Conservation (phyloP, 2,329 filamentous ascomycete species). For the Aspergillus fumigatus region DNA sequence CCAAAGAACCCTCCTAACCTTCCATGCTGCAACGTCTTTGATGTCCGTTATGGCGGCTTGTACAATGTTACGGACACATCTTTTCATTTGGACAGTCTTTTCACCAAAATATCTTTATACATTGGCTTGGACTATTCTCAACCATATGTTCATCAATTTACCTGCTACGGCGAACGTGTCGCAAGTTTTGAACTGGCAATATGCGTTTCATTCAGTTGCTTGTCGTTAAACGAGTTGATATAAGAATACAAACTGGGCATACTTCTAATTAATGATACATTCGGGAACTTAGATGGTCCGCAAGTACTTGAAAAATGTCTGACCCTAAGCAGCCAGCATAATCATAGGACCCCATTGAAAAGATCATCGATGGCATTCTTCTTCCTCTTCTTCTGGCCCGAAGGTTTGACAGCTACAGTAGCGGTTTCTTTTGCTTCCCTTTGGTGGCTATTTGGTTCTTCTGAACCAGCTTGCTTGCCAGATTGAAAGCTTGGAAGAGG, state of each 20-base stretch:
- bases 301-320: neutral
- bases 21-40: slow-evolving; percentile 63
- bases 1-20: slow-evolving; percentile 61
- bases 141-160: slow-evolving; percentile 72
- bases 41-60: slow-evolving; percentile 84
- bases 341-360: slow-evolving; percentile 56
- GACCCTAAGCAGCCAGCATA: neutral
- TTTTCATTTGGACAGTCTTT: slow-evolving; percentile 99
- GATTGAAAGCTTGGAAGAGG: neutral
- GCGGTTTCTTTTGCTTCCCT: slow-evolving; percentile 10
- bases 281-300: neutral
- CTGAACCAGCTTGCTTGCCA: neutral
- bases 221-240: neutral
- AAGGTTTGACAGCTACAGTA: slow-evolving; percentile 3
- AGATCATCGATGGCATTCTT: slow-evolving; percentile 68
- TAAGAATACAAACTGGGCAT: neutral
- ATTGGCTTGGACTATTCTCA: slow-evolving; percentile 79
- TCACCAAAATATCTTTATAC: slow-evolving; percentile 93
- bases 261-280: neutral
- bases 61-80: slow-evolving; percentile 73
- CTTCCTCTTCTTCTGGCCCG: slow-evolving; percentile 46
- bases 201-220: neutral
- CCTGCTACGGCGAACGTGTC: slow-evolving; percentile 44
- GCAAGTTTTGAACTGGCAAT: neutral
- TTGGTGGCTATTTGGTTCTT: slow-evolving; percentile 2